Evolutionary conservation across 768 basidiomycete genomes (phyloP), one percentile per base, ranked within the genome.

Genomic region (Ramaria sp.): DNA sequence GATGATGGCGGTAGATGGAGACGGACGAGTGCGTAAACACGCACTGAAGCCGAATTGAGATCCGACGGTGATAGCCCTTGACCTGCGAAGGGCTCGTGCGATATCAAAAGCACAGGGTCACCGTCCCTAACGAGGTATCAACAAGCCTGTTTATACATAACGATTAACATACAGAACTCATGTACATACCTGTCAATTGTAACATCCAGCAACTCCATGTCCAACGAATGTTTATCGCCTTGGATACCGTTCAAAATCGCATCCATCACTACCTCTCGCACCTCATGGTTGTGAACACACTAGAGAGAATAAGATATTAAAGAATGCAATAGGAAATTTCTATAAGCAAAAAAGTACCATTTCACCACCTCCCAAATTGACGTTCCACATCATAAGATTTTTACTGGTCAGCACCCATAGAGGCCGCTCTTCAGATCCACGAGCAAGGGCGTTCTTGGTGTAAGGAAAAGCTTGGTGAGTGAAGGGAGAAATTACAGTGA

Each of bases 161-260:
- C 41, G 15, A n/a, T n/a, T 2, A 52, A 38, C 24, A 54, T 54
- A 45, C 12, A 9, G 51, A 27, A 27, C 27, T 27, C 27, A 2
- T 54, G 52, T 24, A 58, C 75, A 53, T 58, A 84, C 85, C 73
- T 73, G 54, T 82, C 79, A 17, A 85, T 66, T 6, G 78, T 78
- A 34, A 89, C 62, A 71, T 91, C 88, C 47, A 89, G 70, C 41
- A 90, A 68, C 64, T 91, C 89, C 3, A 91, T 69, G 61, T 89
- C 87, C 42, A 88, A 69, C 57, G 75, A 45, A 10, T 37, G 22
- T 38, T 15, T 19, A 13, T 57, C 51, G 20, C 10, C n/a, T 15
- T 56, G 41, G 22, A 22, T 19, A 22, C 54, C 53, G 13, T 41
- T 30, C 9, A 24, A 47, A 43, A 47, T 42, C 5, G 48, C 46